Conservation (phyloP, 2,329 filamentous ascomycete species). For the Thermoascus crustaceus region DNA sequence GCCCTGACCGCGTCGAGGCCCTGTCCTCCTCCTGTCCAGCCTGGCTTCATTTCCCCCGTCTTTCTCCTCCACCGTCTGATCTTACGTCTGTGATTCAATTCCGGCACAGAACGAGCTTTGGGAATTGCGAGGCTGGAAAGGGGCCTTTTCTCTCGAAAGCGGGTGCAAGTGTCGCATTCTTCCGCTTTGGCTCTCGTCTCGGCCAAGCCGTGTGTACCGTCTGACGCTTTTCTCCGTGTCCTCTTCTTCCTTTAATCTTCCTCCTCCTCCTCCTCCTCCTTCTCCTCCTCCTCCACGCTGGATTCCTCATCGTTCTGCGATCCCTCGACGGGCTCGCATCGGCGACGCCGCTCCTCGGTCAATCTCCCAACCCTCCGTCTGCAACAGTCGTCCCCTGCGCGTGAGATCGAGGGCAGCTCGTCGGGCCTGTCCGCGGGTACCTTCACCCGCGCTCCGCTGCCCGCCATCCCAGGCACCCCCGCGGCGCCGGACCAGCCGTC, state of each 20-base stretch:
- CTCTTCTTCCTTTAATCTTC: neutral
- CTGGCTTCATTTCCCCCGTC: too few relatives aligned
- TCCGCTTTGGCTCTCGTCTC: neutral
- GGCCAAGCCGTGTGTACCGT: neutral
- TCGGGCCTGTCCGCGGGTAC: constrained; percentile 17
- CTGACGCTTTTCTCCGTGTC: too few relatives aligned
- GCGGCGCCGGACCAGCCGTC: constrained; percentile 46
- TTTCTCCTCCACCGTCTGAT: too few relatives aligned
- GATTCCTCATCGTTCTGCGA: constrained; percentile 40
- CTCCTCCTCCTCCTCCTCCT: neutral
- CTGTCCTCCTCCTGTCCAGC: too few relatives aligned
- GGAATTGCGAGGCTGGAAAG: too few relatives aligned
- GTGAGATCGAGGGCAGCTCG: constrained; percentile 15
- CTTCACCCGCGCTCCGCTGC: constrained; percentile 34
- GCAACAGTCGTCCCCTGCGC: constrained; percentile 23
- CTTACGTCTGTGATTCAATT: too few relatives aligned
- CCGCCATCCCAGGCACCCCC: constrained; percentile 51
- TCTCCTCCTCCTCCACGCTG: constrained; percentile 11
- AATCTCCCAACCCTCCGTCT: constrained; percentile 39
- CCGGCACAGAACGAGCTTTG: too few relatives aligned
- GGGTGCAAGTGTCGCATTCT: too few relatives aligned
- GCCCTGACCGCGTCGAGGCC: too few relatives aligned
- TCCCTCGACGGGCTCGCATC: constrained; percentile 21
- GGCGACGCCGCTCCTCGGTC: constrained; percentile 35
- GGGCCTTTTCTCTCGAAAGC: too few relatives aligned